phyloP scores from a whole-genome alignment of 192 early-diverging fungal species.

The Coemansia sp. region DNA sequence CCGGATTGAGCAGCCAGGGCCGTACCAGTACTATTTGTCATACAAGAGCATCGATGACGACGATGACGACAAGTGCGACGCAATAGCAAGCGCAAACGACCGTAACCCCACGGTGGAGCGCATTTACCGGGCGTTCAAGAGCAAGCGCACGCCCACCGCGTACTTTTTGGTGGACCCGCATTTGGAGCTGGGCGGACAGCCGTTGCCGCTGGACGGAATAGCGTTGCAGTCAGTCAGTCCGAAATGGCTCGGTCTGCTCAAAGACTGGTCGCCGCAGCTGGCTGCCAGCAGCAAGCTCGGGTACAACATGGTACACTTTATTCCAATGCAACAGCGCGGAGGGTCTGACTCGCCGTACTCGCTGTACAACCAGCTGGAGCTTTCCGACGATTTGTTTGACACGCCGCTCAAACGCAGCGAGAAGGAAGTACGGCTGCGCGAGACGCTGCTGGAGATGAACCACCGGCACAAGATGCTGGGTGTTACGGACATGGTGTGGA shows the following conservation, averaged over 20 bases:
- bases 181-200: slow-evolving; percentile 56
- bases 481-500: slow-evolving; percentile 96
- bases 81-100: slow-evolving; percentile 19
- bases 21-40: slow-evolving; percentile 86
- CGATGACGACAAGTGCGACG: slow-evolving; percentile 14
- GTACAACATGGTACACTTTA: slow-evolving; percentile 99
- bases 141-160: slow-evolving; percentile 52
- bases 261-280: slow-evolving; percentile 74
- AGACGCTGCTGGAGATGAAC: slow-evolving; percentile 60
- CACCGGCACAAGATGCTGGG: slow-evolving; percentile 71
- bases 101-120: slow-evolving; percentile 37
- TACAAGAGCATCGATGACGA: slow-evolving; percentile 54
- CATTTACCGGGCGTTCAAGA: slow-evolving; percentile 34
- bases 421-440: slow-evolving; percentile 62
- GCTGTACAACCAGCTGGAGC: slow-evolving; percentile 90
- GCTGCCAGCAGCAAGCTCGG: slow-evolving; percentile 69
- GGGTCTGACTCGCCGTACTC: slow-evolving; percentile 97
- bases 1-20: slow-evolving; percentile 65
- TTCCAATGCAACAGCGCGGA: slow-evolving; percentile 89
- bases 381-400: slow-evolving; percentile 86
- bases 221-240: slow-evolving; percentile 90
- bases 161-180: slow-evolving; percentile 90
- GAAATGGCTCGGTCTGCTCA: slow-evolving; percentile 91
- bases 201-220: slow-evolving; percentile 85
- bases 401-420: slow-evolving; percentile 50